Conservation (phyloP, 1,139 yeast species). For the Saccharomycopsis hybrid region DNA sequence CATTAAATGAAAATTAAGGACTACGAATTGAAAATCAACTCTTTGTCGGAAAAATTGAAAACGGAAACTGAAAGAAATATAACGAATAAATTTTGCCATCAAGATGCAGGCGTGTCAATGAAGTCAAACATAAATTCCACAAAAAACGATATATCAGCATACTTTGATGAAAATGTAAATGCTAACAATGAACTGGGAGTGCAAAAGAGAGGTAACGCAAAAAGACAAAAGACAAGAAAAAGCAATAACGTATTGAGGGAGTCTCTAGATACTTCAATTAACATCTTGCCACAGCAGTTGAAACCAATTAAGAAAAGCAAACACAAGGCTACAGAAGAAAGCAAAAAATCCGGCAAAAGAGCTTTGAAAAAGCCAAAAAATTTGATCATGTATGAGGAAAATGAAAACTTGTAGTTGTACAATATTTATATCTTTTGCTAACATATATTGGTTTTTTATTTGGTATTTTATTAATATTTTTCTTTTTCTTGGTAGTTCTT, state of each 20-base stretch:
- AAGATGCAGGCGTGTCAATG: background rate
- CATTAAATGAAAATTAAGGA: constrained; percentile 3
- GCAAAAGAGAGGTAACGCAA: background rate
- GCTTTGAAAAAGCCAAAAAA: background rate
- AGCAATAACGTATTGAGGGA: background rate
- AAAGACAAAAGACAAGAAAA: background rate
- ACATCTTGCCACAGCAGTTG: constrained; percentile 2
- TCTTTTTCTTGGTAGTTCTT: no score
- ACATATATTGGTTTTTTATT: no score
- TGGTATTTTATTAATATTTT: no score
- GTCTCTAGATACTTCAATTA: constrained; percentile 7
- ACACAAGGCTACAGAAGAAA: background rate
- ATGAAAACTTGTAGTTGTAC: no score
- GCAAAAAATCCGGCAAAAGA: background rate
- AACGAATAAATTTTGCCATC: background rate
- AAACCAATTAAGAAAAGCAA: constrained; percentile 1
- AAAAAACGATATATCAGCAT: no score
- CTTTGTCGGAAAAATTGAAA: constrained; percentile 11
- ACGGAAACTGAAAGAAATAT: constrained; percentile 12
- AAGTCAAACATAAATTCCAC: no score
- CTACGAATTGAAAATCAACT: constrained; percentile 8
- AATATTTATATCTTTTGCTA: no score
- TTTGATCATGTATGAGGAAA: no score
- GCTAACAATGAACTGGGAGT: no score
- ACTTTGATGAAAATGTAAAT: no score